Conservation (phyloP, 345 rosid genomes). For the Salix dunnii region DNA sequence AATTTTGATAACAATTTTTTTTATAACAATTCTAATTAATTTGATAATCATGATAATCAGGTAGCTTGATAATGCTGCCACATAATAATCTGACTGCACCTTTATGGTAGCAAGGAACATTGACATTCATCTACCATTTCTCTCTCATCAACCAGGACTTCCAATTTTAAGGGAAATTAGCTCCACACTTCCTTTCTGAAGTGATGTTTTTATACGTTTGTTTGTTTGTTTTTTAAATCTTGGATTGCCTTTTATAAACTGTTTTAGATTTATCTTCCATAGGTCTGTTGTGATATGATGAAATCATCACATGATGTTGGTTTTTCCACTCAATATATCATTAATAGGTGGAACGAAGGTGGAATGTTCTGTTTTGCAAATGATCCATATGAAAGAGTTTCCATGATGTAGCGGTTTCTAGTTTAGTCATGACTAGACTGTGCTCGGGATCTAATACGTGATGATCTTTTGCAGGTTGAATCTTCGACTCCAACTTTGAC, state of each 20-base stretch:
- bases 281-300: not conserved
- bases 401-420: not conserved
- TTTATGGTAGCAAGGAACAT: not conserved
- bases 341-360: not conserved
- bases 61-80: not conserved
- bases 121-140: not conserved
- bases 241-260: not conserved
- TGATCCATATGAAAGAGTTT: not conserved
- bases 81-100: conserved; percentile 7
- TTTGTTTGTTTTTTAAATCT: not conserved
- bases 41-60: too few relatives aligned
- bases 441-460: not conserved
- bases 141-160: not conserved
- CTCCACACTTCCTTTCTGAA: not conserved
- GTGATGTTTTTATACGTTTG: not conserved
- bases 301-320: not conserved
- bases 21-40: too few relatives aligned
- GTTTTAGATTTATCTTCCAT: not conserved
- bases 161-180: not conserved
- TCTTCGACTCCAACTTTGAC: not conserved
- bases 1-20: not conserved
- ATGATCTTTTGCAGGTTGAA: conserved; percentile 10
- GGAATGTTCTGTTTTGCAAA: not conserved
- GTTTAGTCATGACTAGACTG: not conserved
- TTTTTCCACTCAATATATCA: not conserved